These are phyloP conservation scores for Wallacemonas sp. DNA, from an alignment of 208 protist genomes.

Conservation along the genomic window DNA sequence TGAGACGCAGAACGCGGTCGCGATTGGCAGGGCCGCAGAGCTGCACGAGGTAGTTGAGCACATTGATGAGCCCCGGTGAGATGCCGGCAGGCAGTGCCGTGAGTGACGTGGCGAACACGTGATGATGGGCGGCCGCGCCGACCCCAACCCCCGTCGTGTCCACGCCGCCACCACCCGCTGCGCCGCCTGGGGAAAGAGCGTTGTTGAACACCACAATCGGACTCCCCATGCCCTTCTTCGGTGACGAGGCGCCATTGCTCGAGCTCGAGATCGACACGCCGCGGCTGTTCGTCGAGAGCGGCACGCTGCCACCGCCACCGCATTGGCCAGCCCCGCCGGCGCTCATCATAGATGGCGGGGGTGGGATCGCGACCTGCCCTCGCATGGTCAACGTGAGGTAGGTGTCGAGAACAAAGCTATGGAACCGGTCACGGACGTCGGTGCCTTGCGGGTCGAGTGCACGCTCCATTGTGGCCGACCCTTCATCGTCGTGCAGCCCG, in stretches of 20 bases:
- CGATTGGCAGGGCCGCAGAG: constrained; percentile 47
- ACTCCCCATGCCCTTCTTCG: constrained; percentile 8
- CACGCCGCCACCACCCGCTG: too few species aligned
- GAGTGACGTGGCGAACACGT: constrained; percentile 14
- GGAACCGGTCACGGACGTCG: constrained; percentile 56
- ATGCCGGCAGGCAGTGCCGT: constrained; percentile 45
- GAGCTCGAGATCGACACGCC: not conserved
- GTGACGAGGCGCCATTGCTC: not conserved
- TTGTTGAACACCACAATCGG: constrained; percentile 50
- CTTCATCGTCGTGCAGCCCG: constrained; percentile 73
- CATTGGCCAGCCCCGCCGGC: constrained; percentile 15
- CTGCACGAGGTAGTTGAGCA: constrained; percentile 62
- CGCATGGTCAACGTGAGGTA: constrained; percentile 50
- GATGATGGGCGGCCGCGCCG: not conserved
- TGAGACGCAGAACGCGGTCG: constrained; percentile 47
- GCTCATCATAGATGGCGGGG: constrained; percentile 20
- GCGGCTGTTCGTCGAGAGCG: not conserved
- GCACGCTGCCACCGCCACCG: not conserved
- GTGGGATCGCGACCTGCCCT: constrained; percentile 41
- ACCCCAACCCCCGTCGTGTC: not conserved
- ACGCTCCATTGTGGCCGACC: constrained; percentile 42
- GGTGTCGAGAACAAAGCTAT: constrained; percentile 67
- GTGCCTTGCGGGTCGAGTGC: constrained; percentile 39
- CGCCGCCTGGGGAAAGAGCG: constrained; percentile 2
- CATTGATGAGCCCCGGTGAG: constrained; percentile 49